phyloP scores from a whole-genome alignment of 1,139 yeast species.

The Lizanozyma gosingica region DNA sequence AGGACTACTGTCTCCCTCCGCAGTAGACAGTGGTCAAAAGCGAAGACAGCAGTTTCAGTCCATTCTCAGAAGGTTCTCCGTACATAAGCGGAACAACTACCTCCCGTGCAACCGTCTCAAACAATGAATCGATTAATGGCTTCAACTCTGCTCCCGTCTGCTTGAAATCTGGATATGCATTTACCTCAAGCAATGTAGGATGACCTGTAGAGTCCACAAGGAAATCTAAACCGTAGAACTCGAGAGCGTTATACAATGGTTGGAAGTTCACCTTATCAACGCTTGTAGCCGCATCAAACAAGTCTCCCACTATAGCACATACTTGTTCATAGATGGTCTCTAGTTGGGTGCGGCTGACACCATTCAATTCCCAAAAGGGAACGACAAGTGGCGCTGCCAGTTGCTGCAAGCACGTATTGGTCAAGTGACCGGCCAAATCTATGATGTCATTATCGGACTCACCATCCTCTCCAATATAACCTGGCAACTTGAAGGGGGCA shows the following conservation, averaged over 20 bases:
- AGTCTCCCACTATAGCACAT: constrained; percentile 52
- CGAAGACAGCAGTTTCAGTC: too few species aligned
- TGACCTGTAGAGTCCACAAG: constrained; percentile 48
- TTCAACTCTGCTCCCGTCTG: constrained; percentile 82
- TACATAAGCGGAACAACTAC: constrained; percentile 32
- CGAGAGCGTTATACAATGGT: constrained; percentile 75
- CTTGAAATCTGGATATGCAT: constrained; percentile 92
- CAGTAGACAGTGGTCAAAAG: too few species aligned
- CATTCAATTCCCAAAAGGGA: constrained; percentile 55
- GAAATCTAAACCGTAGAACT: constrained; percentile 83
- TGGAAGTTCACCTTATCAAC: constrained; percentile 86
- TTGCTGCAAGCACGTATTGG: constrained; percentile 86
- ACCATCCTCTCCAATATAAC: constrained; percentile 12
- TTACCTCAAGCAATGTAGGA: constrained; percentile 71
- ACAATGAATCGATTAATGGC: constrained; percentile 50
- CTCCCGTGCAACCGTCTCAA: constrained; percentile 36
- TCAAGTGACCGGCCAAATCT: constrained; percentile 64
- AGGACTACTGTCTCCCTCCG: too few species aligned
- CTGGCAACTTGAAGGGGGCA: constrained; percentile 35
- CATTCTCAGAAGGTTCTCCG: too few species aligned
- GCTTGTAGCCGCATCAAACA: constrained; percentile 74
- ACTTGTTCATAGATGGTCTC: constrained; percentile 43
- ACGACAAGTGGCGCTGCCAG: constrained; percentile 43
- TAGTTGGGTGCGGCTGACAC: constrained; percentile 29
- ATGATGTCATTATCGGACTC: constrained; percentile 20